phyloP scores from a whole-genome alignment of 1,284 basidiomycete species.

The Trichosporon asahii region DNA sequence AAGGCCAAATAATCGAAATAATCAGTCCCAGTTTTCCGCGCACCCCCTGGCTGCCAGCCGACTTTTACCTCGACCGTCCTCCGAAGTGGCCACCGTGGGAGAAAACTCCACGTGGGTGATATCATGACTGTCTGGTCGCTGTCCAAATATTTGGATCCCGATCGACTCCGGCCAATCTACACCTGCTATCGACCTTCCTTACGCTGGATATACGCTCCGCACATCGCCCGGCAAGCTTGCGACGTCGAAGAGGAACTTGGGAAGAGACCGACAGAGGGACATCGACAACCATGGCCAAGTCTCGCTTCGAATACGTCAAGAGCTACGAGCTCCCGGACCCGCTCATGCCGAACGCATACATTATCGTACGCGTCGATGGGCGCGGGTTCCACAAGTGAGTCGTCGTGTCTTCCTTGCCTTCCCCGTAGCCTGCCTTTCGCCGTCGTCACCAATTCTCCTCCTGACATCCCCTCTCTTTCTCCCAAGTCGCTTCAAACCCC shows the following conservation, averaged over 20 bases:
- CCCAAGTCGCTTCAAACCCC: neutral
- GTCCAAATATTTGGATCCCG: constrained; percentile 6
- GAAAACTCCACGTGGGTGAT: neutral
- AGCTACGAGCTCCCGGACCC: constrained; percentile 85
- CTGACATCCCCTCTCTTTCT: too few species aligned
- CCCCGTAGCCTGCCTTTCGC: neutral
- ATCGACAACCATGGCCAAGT: constrained; percentile 72
- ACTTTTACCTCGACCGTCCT: neutral
- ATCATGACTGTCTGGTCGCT: neutral
- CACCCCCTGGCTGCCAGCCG: neutral
- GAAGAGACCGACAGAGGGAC: neutral
- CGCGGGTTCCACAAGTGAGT: constrained; percentile 87
- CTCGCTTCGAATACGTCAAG: constrained; percentile 85
- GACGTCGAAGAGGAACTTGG: neutral
- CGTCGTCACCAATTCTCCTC: too few species aligned
- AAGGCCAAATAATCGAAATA: neutral
- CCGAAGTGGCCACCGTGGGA: constrained; percentile 13
- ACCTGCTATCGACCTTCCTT: neutral
- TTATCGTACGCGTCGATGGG: constrained; percentile 86
- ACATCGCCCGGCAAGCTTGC: too few species aligned
- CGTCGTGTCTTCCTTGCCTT: neutral
- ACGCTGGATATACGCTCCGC: too few species aligned
- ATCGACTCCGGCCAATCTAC: neutral
- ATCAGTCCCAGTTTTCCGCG: neutral
- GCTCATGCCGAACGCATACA: constrained; percentile 76